phyloP scores from a whole-genome alignment of 768 basidiomycete genomes.

The Boletus pseudo-olivaceus region DNA sequence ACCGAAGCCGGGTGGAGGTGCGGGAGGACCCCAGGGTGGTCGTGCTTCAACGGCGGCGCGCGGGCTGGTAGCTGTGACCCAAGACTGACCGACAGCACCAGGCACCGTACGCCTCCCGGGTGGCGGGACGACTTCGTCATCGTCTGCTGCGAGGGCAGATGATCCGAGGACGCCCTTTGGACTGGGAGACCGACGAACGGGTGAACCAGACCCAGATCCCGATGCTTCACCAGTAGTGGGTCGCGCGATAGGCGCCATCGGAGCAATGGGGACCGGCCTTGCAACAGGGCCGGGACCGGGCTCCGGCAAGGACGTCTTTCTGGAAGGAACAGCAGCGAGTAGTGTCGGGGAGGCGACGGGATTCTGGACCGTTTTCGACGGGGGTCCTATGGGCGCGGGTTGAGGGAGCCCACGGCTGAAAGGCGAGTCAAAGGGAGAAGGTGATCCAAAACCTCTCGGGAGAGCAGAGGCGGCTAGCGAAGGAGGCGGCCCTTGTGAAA shows the following conservation, averaged over 20 bases:
- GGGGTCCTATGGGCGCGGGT: constrained; percentile 55
- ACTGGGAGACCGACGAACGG: constrained; percentile 47
- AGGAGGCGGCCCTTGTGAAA: constrained; percentile 42
- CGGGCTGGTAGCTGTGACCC: constrained; percentile 46
- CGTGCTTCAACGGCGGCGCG: constrained; percentile 40
- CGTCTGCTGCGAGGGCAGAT: constrained; percentile 72
- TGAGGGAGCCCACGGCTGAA: constrained; percentile 42
- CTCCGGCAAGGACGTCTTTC: constrained; percentile 43
- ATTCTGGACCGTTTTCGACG: constrained; percentile 37
- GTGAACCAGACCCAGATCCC: constrained; percentile 61
- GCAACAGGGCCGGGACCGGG: constrained; percentile 59
- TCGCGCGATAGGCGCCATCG: constrained; percentile 62
- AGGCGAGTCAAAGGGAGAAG: constrained; percentile 51
- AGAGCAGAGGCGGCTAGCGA: constrained; percentile 53
- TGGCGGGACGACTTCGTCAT: constrained; percentile 69
- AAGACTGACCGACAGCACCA: constrained; percentile 44
- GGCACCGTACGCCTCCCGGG: constrained; percentile 42
- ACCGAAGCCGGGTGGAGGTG: constrained; percentile 34
- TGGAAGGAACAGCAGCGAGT: constrained; percentile 46
- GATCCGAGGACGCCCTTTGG: constrained; percentile 73
- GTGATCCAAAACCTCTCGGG: constrained; percentile 49
- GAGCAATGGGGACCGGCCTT: constrained; percentile 35
- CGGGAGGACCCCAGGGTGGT: constrained; percentile 46
- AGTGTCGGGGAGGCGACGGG: constrained; percentile 36
- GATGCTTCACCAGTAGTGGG: constrained; percentile 37